Evolutionary conservation across 768 basidiomycete species (phyloP), one percentile per base, ranked within the genome.

Genomic region (Kondoa malvinella): DNA sequence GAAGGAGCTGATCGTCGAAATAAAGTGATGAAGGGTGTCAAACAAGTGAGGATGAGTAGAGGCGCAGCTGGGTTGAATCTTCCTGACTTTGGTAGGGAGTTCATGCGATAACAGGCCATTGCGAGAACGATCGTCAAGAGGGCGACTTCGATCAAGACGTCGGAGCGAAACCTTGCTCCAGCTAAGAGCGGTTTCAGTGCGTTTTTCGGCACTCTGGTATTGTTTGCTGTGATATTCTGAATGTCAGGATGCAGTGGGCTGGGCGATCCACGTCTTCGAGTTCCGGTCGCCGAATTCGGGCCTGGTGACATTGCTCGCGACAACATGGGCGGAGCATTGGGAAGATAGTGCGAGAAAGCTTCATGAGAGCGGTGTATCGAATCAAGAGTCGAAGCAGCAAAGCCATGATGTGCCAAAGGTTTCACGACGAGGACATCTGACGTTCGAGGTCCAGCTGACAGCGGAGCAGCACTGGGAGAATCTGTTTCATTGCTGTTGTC

Each of bases 71-170:
- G 57, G 72, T 66, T 1, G 67, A 33, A 1, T 69, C 67, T 26
- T 29, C 57, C 15, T 3, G 69, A 50, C 1, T 70, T 72, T 0
- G 1, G 3, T 58, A 73, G 67, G 26, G 56, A 4, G 34, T 64
- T 56, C 2, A 75, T 61, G 17, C 74, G 71, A 15, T 56, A 60
- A 27, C 71, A 64, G 4, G 74, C 72, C 25, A 72, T 66, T 34
- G 65, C 27, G 64, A 72, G 66, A 0, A 69, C 63, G 15, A 63
- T 1, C 34, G 71, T 66, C 31, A 75, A 67, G 29, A 75, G n/a
- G 56, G 33, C 30, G n/a, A 75, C 74, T 40, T 75, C 74, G 66
- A 67, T 58, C 12, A 73, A 27, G 40, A 73, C 69, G n/a, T 67
- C 62, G 3, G 15, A 21, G 2, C 73, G 70, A 64, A 75, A 68